Base-by-base conservation (phyloP, 2,329 filamentous ascomycete genomes). In the Pseudogymnoascus sp. region DNA sequence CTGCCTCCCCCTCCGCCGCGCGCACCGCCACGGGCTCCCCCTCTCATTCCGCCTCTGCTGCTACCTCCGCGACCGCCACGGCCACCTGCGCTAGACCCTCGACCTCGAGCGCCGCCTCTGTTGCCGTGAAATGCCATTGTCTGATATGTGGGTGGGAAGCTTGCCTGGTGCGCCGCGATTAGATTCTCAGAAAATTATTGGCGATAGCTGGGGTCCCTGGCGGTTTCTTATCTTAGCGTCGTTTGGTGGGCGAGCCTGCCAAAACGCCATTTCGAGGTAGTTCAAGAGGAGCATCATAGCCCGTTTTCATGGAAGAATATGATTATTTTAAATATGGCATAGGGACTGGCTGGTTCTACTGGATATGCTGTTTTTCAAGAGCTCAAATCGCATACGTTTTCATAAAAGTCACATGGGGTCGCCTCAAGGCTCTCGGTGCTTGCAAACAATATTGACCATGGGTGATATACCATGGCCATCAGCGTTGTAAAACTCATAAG, bases 1-100 rank as follows among this genome's bases (percentile, higher is more conserved):
- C 68, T 62, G 62, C 69, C 67, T 62, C 64, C 63, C 33, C 66
- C 61, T 57, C 74, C 70, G 58, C 74, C 71, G 43, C 70, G 69
- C 67, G 74, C 71, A 39, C 70, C 69, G 67, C 74, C 65, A 65
- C 59, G 35, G 4, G 30, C 57, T 20, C 59, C 54, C 41, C 67
- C 65, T 58, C 65, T 61, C 35, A 60, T 65, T 20, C 68, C 67
- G 50, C 68, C 67, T 64, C 67, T 63, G 37, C 58, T 62, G 36
- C 68, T 65, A 14, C 70, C 69, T 39, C 70, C 63, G 30, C 63
- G 61, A 47, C 66, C 59, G 35, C 67, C 68, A 35, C 66, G 65
- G 30, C 71, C 70, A 63, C 68, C 60, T 39, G 60, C 8, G 28
- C 60, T 35, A 11, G 41, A 50, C 28, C 65, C 65, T 62, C 66